phyloP scores from a whole-genome alignment of 441 rosid genomes.

The Croton setiger region DNA sequence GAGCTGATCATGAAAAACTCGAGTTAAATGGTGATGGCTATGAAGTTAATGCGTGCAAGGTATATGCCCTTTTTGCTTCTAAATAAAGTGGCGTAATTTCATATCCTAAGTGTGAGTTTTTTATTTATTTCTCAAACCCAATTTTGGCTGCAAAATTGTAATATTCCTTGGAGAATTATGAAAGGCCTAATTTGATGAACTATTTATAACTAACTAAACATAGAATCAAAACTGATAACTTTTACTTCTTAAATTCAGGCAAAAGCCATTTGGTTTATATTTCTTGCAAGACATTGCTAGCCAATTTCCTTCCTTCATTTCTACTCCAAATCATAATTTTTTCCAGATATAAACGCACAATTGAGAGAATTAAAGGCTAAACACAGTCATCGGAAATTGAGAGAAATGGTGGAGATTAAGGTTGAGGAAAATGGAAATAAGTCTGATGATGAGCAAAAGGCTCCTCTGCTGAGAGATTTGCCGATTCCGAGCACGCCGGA shows the following conservation, averaged over 20 bases:
- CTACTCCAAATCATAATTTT: slow-evolving; percentile 30
- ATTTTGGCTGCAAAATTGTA: neutral
- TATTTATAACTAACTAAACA: neutral
- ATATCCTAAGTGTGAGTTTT: slow-evolving; percentile 7
- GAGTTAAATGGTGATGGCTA: neutral
- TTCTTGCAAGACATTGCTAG: slow-evolving; percentile 43
- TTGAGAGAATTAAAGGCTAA: no score
- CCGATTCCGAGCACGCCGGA: slow-evolving; percentile 34
- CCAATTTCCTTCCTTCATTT: slow-evolving; percentile 28
- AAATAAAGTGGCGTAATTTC: slow-evolving; percentile 13
- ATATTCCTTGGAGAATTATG: no score
- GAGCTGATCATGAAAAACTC: neutral
- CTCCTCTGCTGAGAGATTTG: slow-evolving; percentile 35
- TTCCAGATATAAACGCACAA: slow-evolving; percentile 8
- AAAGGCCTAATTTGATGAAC: neutral
- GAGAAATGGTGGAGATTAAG: slow-evolving; percentile 55
- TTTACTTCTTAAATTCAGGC: slow-evolving; percentile 6
- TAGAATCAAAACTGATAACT: neutral
- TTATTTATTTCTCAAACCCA: neutral
- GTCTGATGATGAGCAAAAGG: slow-evolving; percentile 31
- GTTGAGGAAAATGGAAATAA: slow-evolving; percentile 25
- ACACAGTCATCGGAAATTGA: neutral
- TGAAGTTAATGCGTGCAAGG: slow-evolving; percentile 34
- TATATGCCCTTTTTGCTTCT: slow-evolving; percentile 6
- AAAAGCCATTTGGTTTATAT: slow-evolving; percentile 21